Evolutionary conservation across 2,329 filamentous ascomycete genomes (phyloP).

Genomic region (Cladophialophora bantiana): DNA sequence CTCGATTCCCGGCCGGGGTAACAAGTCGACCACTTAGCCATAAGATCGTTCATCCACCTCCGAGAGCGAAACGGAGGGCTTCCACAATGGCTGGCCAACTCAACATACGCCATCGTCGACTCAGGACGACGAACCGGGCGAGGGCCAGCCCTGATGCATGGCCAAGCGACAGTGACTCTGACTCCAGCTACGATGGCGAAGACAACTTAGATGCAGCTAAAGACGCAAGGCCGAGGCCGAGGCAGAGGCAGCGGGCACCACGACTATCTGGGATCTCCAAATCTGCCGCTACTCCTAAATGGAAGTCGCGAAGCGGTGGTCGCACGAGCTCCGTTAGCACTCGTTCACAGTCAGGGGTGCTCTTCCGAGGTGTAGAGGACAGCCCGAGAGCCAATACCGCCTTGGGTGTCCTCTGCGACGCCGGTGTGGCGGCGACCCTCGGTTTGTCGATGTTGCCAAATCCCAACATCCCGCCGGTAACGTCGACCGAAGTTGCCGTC

Average conservation of each 20-base stretch:
- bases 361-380: background rate
- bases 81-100: background rate
- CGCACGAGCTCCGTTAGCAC: background rate
- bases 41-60: background rate
- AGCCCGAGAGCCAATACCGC: background rate
- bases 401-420: background rate
- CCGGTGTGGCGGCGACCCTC: background rate
- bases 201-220: background rate
- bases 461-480: background rate
- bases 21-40: background rate
- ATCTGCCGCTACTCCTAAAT: background rate
- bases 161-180: background rate
- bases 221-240: background rate
- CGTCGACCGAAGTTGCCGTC: background rate
- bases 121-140: background rate
- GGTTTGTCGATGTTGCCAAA: background rate
- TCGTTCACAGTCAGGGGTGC: background rate
- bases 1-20: background rate
- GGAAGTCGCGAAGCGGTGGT: background rate
- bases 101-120: background rate
- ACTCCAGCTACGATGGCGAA: background rate
- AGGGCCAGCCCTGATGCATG: background rate
- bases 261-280: background rate
- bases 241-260: background rate
- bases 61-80: background rate